Evolutionary conservation across 345 rosid species (phyloP).

Genomic region (Gossypium anomalum): DNA sequence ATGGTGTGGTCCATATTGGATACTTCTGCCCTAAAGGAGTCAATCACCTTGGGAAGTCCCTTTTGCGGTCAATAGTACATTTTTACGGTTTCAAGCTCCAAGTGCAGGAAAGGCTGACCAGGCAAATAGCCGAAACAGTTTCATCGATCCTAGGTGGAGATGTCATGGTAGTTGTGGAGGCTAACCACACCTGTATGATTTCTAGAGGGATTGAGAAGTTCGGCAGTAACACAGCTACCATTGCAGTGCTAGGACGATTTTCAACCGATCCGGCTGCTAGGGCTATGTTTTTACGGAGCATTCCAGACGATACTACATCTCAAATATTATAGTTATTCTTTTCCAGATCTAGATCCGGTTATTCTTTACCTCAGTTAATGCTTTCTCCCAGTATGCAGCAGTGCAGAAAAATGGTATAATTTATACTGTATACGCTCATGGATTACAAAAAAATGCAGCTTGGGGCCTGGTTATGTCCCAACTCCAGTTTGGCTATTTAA

Average conservation of each 20-base stretch:
- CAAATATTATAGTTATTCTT: conserved; percentile 20
- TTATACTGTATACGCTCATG: background rate
- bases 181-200: conserved; percentile 87
- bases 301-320: conserved; percentile 30
- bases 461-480: background rate
- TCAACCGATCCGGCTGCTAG: conserved; percentile 50
- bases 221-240: conserved; percentile 83
- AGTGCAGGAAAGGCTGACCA: conserved; percentile 91
- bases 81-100: conserved; percentile 93
- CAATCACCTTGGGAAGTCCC: conserved; percentile 43
- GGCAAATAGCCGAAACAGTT: conserved; percentile 82
- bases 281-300: conserved; percentile 54
- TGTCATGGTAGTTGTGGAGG: conserved; percentile 87
- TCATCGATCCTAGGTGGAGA: conserved; percentile 68
- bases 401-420: background rate
- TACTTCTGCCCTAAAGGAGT: conserved; percentile 51
- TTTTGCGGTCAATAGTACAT: conserved; percentile 70
- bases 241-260: conserved; percentile 75
- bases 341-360: background rate
- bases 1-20: conserved; percentile 84
- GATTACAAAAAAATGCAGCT: background rate
- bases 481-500: background rate
- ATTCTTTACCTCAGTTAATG: background rate
- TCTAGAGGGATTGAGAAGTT: conserved; percentile 86
- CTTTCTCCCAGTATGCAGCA: background rate